Percentiles rank a stretch among this genome's conserved stretches.
Evolutionary conservation across 2,329 filamentous ascomycete genomes (phyloP).

Genomic region (Verticillium tricorpus): DNA sequence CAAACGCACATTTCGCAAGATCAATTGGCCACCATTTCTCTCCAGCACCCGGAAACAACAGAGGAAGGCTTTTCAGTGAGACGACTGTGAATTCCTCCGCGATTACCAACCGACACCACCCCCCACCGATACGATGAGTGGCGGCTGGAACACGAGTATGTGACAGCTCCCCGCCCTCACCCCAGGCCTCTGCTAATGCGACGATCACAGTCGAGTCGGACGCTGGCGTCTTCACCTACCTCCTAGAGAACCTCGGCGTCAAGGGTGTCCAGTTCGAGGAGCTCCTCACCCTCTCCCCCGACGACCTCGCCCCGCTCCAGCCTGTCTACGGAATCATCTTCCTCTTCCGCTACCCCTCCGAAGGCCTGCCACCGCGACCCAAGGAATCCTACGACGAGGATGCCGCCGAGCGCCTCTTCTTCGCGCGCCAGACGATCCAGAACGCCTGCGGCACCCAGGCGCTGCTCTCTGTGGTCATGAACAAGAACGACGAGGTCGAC

Average conservation of each 20-base stretch:
- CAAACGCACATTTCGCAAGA: neutral
- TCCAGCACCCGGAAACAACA: neutral
- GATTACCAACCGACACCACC: neutral
- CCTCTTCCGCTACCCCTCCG: slow-evolving; percentile 92
- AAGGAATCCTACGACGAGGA: slow-evolving; percentile 61
- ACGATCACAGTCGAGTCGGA: slow-evolving; percentile 72
- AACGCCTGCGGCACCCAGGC: slow-evolving; percentile 98
- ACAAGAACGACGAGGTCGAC: slow-evolving; percentile 68
- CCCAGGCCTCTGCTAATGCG: slow-evolving; percentile 14
- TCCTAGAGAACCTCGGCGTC: slow-evolving; percentile 87
- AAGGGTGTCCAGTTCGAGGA: slow-evolving; percentile 96
- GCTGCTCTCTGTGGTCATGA: slow-evolving; percentile 84
- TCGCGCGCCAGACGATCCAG: slow-evolving; percentile 95
- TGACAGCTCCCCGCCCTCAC: slow-evolving; percentile 8
- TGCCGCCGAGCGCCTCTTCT: slow-evolving; percentile 78
- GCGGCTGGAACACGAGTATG: slow-evolving; percentile 89
- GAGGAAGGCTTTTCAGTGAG: too few relatives aligned
- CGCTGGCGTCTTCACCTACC: slow-evolving; percentile 95
- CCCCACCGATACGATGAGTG: slow-evolving; percentile 52
- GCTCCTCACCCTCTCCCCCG: slow-evolving; percentile 80
- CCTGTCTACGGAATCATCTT: slow-evolving; percentile 96
- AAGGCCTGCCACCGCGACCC: slow-evolving; percentile 44
- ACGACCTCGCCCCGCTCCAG: slow-evolving; percentile 64
- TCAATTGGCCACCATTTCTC: neutral
- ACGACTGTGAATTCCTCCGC: neutral